Percentiles rank a stretch among this genome's conserved stretches.
These are phyloP conservation scores for Bombardia bombarda DNA, from an alignment of 495 filamentous ascomycete species.

Conservation along the genomic window DNA sequence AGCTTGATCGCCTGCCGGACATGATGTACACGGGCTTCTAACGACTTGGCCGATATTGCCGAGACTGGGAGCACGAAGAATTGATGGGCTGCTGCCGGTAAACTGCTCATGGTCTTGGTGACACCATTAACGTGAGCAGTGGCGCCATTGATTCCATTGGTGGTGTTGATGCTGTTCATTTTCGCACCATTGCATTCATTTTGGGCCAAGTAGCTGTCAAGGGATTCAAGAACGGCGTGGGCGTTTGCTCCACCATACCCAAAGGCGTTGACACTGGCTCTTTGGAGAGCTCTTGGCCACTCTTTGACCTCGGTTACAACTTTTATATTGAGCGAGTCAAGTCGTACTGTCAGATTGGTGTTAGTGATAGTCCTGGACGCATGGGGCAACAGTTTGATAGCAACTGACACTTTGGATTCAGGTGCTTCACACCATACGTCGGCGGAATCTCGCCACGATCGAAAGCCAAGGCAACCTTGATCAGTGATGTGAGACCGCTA, in stretches of 20 bases:
- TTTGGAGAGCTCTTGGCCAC: background rate
- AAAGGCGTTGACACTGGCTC: background rate
- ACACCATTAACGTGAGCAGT: background rate
- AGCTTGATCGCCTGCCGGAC: too few species aligned
- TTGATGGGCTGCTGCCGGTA: background rate
- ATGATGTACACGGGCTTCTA: too few species aligned
- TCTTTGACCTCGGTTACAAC: background rate
- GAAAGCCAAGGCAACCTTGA: conserved; percentile 42
- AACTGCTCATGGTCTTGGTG: background rate
- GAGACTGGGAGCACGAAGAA: too few species aligned
- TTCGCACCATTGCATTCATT: too few species aligned
- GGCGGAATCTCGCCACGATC: conserved; percentile 36
- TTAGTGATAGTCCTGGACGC: too few species aligned
- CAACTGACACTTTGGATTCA: conserved; percentile 28
- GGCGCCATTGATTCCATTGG: too few species aligned
- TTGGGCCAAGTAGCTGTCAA: background rate
- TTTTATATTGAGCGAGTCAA: background rate
- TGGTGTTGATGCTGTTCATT: too few species aligned
- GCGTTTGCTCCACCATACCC: background rate
- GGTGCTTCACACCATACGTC: conserved; percentile 29
- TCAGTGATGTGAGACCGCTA: conserved; percentile 38
- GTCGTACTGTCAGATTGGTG: too few species aligned
- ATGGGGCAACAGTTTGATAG: too few species aligned
- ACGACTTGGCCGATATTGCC: too few species aligned
- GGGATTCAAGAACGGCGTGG: background rate